A percentile compares a stretch with the other conserved stretches of the same genome.
phyloP scores from a whole-genome alignment of 805 yeast species.

The Lachancea waltii region DNA sequence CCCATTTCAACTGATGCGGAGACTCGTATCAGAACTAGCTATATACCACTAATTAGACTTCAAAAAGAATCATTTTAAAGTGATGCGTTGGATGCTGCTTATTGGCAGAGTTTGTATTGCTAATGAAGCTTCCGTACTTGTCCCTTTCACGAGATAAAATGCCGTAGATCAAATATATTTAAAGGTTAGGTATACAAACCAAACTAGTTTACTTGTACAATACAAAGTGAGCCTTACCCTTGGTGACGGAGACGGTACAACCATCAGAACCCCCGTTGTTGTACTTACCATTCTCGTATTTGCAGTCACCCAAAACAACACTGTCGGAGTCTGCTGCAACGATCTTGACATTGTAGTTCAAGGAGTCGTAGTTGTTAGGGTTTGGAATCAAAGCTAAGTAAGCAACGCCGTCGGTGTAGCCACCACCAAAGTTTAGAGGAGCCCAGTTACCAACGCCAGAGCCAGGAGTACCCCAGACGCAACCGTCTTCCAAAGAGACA shows the following conservation, averaged over 20 bases:
- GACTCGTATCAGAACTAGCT: too few species aligned
- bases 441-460: constrained; percentile 74
- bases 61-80: too few species aligned
- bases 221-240: constrained; percentile 80
- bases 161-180: background rate
- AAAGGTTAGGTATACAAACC: background rate
- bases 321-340: constrained; percentile 59
- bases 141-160: background rate
- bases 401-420: constrained; percentile 51
- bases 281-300: constrained; percentile 72
- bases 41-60: too few species aligned
- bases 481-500: constrained; percentile 59
- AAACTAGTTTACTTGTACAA: constrained; percentile 45
- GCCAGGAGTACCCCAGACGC: constrained; percentile 61
- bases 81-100: too few species aligned
- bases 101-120: too few species aligned
- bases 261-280: constrained; percentile 69
- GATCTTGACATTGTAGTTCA: constrained; percentile 67
- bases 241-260: constrained; percentile 86
- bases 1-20: too few species aligned
- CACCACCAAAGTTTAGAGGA: constrained; percentile 73
- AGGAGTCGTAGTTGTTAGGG: constrained; percentile 54
- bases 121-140: too few species aligned
- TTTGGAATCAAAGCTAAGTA: constrained; percentile 72
- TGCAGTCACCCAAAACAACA: constrained; percentile 65